phyloP scores from a whole-genome alignment of 208 protist genomes.

The Phytomonas serpens region DNA sequence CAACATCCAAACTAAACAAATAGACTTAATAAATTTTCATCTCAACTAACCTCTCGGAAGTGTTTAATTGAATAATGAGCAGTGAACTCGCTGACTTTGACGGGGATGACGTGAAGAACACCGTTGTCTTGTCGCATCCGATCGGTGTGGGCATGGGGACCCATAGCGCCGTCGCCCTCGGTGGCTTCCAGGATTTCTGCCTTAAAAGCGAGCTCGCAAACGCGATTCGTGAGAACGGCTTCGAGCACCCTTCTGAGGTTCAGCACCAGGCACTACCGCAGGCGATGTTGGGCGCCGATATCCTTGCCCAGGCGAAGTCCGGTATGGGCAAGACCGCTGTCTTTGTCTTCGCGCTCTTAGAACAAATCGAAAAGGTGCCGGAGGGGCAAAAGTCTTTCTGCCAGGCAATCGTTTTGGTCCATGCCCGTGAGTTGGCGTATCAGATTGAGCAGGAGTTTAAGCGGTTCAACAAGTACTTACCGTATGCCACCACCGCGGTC shows the following conservation, averaged over 20 bases:
- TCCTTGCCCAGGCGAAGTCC: conserved; percentile 99
- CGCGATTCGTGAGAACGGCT: conserved; percentile 94
- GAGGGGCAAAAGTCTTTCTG: conserved; percentile 78
- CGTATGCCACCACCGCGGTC: conserved; percentile 89
- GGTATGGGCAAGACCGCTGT: conserved; percentile 99
- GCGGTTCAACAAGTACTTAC: conserved; percentile 96
- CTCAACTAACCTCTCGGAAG: background rate
- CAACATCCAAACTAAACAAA: conserved; percentile 9
- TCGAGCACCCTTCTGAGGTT: conserved; percentile 93
- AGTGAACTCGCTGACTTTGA: conserved; percentile 87
- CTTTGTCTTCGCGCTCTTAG: conserved; percentile 97
- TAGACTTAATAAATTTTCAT: background rate
- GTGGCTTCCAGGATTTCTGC: conserved; percentile 98
- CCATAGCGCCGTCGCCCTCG: conserved; percentile 87
- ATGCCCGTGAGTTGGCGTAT: conserved; percentile 99
- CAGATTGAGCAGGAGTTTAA: conserved; percentile 99
- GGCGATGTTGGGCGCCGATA: conserved; percentile 96
- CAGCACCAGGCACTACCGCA: conserved; percentile 98
- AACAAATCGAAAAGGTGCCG: conserved; percentile 92
- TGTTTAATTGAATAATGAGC: conserved; percentile 31
- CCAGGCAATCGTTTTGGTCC: conserved; percentile 91
- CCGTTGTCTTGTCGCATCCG: conserved; percentile 52
- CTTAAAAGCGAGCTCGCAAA: conserved; percentile 98
- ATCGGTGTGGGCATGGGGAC: conserved; percentile 77
- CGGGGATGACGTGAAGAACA: conserved; percentile 78